These are phyloP conservation scores for Candida koratica DNA, from an alignment of 805 yeast genomes.

Conservation along the genomic window DNA sequence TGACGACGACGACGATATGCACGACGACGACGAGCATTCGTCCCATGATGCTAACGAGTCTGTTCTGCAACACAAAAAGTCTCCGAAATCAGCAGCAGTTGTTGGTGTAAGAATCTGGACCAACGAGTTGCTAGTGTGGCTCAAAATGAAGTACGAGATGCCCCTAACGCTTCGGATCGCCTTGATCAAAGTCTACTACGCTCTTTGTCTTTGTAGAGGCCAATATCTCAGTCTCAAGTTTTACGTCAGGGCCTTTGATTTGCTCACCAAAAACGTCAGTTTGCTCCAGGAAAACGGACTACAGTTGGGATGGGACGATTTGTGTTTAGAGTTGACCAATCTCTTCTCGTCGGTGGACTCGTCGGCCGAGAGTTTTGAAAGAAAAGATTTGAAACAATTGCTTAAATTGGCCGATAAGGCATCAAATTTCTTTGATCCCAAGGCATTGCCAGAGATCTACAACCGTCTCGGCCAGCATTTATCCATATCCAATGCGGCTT, in stretches of 20 bases:
- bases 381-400: constrained; percentile 45
- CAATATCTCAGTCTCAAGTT: constrained; percentile 58
- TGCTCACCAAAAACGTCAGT: constrained; percentile 48
- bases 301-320: constrained; percentile 47
- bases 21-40: constrained; percentile 38
- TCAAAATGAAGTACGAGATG: constrained; percentile 73
- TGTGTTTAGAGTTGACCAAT: constrained; percentile 33
- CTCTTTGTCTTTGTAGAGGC: constrained; percentile 67
- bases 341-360: constrained; percentile 38
- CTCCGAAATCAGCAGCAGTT: constrained; percentile 67
- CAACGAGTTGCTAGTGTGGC: constrained; percentile 73
- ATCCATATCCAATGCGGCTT: constrained; percentile 50
- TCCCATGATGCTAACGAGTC: constrained; percentile 30
- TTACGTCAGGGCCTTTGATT: constrained; percentile 58
- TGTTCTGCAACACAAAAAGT: constrained; percentile 54
- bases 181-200: constrained; percentile 66
- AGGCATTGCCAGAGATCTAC: constrained; percentile 48
- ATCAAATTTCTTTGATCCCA: constrained; percentile 49
- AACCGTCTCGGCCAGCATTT: constrained; percentile 48
- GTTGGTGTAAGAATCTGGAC: constrained; percentile 82
- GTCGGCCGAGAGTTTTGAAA: constrained; percentile 45
- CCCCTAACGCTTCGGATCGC: constrained; percentile 62
- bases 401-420: constrained; percentile 52
- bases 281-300: constrained; percentile 41
- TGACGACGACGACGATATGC: constrained; percentile 35